Evolutionary conservation across 1,284 basidiomycete species (phyloP), one percentile per base, ranked within the genome.

Genomic region (Inonotus hispidus): DNA sequence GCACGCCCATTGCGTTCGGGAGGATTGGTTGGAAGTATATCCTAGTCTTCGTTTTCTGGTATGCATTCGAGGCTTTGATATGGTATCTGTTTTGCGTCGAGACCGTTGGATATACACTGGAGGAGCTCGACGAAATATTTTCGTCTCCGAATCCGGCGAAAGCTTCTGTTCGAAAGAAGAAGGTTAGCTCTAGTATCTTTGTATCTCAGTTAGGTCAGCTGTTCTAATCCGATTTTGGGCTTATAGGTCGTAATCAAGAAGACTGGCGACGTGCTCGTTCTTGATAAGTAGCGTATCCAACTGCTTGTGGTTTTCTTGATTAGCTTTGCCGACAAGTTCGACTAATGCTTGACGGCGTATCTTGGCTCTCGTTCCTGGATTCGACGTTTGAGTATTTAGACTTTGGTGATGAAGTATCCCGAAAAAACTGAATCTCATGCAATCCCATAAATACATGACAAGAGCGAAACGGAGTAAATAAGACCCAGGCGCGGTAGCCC

Each of bases 81-180:
- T 74, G 73, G 72, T 73, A 69, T 58, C 66, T 74, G 62, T 68
- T 72, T 61, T 70, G 70, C 61, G 71, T 75, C 60, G 75, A 75
- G 63, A 72, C 72, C 1, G 66, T 67, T 37, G 69, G 64, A n/a
- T 61, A 58, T 37, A 72, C 70, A 0, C 63, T 74, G 14, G 71
- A 75, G 62, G 71, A 75, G 64, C 66, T 75, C 35, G 72, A 74
- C 27, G 72, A 70, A 63, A 68, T 75, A 35, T 77, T 75, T 68
- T 65, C 67, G 25, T 66, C 72, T 54, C 66, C 67, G 37, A 70
- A 74, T 63, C 75, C 74, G 1, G 70, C 72, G 62, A 68, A 68
- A 43, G 71, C 73, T 1, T 73, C 71, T n/a, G 70, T 66, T 58
- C 63, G 65, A 25, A 66, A 32, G 32, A 32, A 64, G 58, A 59